These are phyloP conservation scores for Nigrograna mackinnonii DNA, from an alignment of 2,329 filamentous ascomycete genomes.

Conservation along the genomic window DNA sequence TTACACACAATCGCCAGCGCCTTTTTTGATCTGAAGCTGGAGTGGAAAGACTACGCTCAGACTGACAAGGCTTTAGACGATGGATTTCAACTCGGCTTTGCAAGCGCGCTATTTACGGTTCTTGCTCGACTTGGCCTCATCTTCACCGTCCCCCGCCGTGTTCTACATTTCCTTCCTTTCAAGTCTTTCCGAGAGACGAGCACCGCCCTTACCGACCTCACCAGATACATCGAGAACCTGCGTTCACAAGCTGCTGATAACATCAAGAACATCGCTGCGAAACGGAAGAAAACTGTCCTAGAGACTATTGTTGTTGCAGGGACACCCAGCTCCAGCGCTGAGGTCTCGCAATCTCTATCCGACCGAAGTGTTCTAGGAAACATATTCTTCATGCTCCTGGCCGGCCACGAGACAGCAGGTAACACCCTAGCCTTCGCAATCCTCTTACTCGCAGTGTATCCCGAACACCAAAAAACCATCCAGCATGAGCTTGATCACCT, in stretches of 20 bases:
- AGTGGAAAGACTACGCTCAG: slow-evolving; percentile 8
- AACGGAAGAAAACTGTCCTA: slow-evolving; percentile 6
- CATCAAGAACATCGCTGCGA: neutral
- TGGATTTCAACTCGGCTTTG: slow-evolving; percentile 4
- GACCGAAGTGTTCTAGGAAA: slow-evolving; percentile 15
- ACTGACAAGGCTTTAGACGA: neutral
- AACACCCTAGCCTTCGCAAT: slow-evolving; percentile 48
- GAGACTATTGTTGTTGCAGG: slow-evolving; percentile 10
- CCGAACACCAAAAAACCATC: slow-evolving; percentile 49
- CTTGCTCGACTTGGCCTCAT: slow-evolving; percentile 8
- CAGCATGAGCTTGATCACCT: slow-evolving; percentile 40
- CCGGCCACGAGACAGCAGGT: slow-evolving; percentile 36
- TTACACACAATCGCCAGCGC: slow-evolving; percentile 11
- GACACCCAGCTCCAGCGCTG: neutral
- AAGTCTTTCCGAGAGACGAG: slow-evolving; percentile 6
- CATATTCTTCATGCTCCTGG: slow-evolving; percentile 14
- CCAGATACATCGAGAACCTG: slow-evolving; percentile 9
- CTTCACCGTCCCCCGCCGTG: slow-evolving; percentile 9
- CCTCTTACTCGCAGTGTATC: slow-evolving; percentile 49
- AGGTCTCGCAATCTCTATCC: slow-evolving; percentile 2
- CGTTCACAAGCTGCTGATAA: slow-evolving; percentile 14
- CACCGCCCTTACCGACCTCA: slow-evolving; percentile 6
- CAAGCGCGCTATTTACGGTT: slow-evolving; percentile 11
- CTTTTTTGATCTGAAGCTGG: slow-evolving; percentile 8
- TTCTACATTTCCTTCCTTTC: slow-evolving; percentile 14